These are phyloP conservation scores for Trametes polyzona DNA, from an alignment of 1,284 basidiomycete genomes.

Conservation along the genomic window DNA sequence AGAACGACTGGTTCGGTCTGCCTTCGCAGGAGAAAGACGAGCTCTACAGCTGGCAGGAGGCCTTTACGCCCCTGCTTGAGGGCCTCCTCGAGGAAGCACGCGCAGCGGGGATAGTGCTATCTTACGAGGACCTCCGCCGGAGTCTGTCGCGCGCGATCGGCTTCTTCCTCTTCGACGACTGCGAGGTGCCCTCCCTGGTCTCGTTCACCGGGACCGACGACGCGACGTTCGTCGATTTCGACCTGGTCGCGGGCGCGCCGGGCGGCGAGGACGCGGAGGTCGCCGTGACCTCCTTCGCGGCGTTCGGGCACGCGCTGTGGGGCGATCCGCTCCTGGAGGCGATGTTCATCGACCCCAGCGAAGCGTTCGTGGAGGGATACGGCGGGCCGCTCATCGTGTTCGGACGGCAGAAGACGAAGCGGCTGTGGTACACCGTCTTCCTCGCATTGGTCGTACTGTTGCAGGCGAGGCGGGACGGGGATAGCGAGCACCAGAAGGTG, in stretches of 20 bases:
- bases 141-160: conserved; percentile 69
- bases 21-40: conserved; percentile 44
- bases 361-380: conserved; percentile 64
- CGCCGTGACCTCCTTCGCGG: conserved; percentile 37
- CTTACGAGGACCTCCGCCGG: conserved; percentile 49
- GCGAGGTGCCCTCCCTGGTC: conserved; percentile 66
- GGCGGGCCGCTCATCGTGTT: conserved; percentile 53
- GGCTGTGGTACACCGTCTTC: conserved; percentile 75
- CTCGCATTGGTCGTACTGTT: conserved; percentile 55
- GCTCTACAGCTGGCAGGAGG: conserved; percentile 73
- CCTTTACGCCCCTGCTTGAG: conserved; percentile 64
- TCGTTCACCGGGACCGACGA: conserved; percentile 62
- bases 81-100: conserved; percentile 45
- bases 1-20: conserved; percentile 74
- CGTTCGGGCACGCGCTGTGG: conserved; percentile 63
- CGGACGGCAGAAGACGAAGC: conserved; percentile 64
- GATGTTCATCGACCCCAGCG: conserved; percentile 55
- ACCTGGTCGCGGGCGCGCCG: conserved; percentile 21
- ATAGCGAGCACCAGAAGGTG: conserved; percentile 34
- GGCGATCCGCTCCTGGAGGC: conserved; percentile 74
- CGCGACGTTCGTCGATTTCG: conserved; percentile 48
- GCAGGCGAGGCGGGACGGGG: conserved; percentile 31
- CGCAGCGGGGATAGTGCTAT: conserved; percentile 33
- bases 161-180: conserved; percentile 75
- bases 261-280: conserved; percentile 31